phyloP scores from a whole-genome alignment of 2,329 filamentous ascomycete species.

The Alternaria sp. region DNA sequence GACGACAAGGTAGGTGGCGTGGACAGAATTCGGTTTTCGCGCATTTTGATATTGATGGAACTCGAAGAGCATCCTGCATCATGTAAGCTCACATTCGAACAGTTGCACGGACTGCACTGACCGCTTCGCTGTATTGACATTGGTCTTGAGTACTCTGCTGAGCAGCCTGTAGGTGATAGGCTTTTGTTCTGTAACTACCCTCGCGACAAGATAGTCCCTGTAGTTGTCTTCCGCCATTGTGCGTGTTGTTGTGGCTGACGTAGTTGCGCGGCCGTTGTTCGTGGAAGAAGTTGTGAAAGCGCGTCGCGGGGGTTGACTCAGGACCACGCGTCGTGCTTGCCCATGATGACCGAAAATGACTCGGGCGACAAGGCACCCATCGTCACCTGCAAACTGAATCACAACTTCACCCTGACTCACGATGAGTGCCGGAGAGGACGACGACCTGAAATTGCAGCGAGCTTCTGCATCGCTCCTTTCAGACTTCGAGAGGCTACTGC shows the following conservation, averaged over 20 bases:
- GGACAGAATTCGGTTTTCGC: conserved; percentile 76
- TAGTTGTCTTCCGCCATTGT: conserved; percentile 66
- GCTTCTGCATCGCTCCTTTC: conserved; percentile 50
- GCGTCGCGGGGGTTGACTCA: conserved; percentile 39
- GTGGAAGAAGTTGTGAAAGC: conserved; percentile 18
- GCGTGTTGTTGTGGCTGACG: conserved; percentile 4
- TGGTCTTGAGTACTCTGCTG: conserved; percentile 82
- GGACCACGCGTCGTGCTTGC: conserved; percentile 39
- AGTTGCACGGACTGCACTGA: conserved; percentile 54
- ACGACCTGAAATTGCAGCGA: conserved; percentile 56
- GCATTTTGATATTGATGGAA: conserved; percentile 82
- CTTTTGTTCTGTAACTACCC: conserved; percentile 78
- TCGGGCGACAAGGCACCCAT: conserved; percentile 30
- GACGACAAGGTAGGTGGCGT: conserved; percentile 90
- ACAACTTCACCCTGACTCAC: conserved; percentile 12
- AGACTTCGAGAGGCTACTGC: conserved; percentile 43
- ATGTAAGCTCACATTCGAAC: conserved; percentile 25
- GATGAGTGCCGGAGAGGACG: conserved; percentile 55
- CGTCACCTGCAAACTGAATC: conserved; percentile 2
- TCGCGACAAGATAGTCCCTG: conserved; percentile 76
- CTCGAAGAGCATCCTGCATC: conserved; percentile 79
- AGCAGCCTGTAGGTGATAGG: conserved; percentile 86
- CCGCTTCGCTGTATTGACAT: conserved; percentile 91
- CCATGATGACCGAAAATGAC: conserved; percentile 27
- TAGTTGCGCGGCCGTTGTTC: not conserved